A percentile compares a stretch with the other conserved stretches of the same genome.
These are phyloP conservation scores for Lentinula boryana DNA, from an alignment of 768 basidiomycete species.

Conservation along the genomic window DNA sequence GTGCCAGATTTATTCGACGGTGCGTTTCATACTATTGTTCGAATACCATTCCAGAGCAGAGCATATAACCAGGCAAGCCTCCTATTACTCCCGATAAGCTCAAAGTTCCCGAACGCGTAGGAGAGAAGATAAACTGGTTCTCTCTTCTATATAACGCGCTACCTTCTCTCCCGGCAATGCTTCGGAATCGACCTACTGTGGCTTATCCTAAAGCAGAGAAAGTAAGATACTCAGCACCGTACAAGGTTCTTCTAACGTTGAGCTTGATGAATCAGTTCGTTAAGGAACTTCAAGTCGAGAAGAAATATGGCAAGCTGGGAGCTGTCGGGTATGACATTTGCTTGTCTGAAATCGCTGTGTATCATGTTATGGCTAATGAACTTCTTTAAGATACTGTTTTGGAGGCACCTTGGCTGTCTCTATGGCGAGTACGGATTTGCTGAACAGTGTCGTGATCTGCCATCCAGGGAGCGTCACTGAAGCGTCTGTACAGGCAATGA, in stretches of 20 bases:
- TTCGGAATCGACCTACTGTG: constrained; percentile 26
- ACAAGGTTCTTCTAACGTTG: neutral
- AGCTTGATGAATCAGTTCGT: constrained; percentile 25
- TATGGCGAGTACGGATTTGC: constrained; percentile 26
- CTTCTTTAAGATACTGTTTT: constrained; percentile 32
- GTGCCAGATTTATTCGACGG: constrained; percentile 58
- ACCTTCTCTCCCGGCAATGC: constrained; percentile 21
- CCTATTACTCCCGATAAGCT: constrained; percentile 20
- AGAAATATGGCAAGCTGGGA: constrained; percentile 37
- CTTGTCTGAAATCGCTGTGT: neutral
- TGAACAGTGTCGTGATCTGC: constrained; percentile 33
- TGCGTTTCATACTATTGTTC: constrained; percentile 14
- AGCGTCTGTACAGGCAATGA: constrained; percentile 29
- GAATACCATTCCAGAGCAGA: no score
- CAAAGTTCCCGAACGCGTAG: constrained; percentile 22
- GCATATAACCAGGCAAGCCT: constrained; percentile 20
- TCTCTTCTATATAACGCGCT: constrained; percentile 17
- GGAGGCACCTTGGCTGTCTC: constrained; percentile 33
- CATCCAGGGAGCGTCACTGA: constrained; percentile 33
- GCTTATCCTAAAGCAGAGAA: constrained; percentile 23
- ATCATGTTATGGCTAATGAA: neutral
- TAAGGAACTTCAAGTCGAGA: constrained; percentile 26
- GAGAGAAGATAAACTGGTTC: constrained; percentile 22
- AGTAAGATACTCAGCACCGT: constrained; percentile 14
- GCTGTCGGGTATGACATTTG: constrained; percentile 29